Evolutionary conservation across 2,329 filamentous ascomycete species (phyloP).

Genomic region (Exophiala sideris): DNA sequence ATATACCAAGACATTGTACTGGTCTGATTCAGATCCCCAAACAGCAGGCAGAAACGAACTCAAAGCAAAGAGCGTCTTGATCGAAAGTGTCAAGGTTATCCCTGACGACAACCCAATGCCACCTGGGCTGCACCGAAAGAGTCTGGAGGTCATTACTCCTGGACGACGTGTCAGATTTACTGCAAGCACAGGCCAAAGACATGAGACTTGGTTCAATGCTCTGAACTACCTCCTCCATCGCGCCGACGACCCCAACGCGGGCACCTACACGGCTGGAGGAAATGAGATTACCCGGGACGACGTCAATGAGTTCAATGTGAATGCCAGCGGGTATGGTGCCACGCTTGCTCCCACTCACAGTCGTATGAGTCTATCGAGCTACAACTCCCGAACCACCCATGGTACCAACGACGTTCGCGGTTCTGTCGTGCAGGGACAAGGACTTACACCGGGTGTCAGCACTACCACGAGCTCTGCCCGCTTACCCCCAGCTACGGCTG

Average conservation of each 20-base stretch:
- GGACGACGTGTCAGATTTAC: slow-evolving; percentile 91
- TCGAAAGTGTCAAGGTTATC: slow-evolving; percentile 88
- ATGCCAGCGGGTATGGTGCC: slow-evolving; percentile 60
- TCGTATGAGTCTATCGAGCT: slow-evolving; percentile 66
- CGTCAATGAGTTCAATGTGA: slow-evolving; percentile 84
- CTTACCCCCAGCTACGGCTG: slow-evolving; percentile 31
- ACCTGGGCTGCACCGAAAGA: slow-evolving; percentile 91
- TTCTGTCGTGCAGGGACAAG: slow-evolving; percentile 37
- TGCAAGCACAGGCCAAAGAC: slow-evolving; percentile 84
- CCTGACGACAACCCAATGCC: slow-evolving; percentile 94
- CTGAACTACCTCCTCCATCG: slow-evolving; percentile 87
- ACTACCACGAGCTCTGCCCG: slow-evolving; percentile 34
- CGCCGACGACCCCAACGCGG: slow-evolving; percentile 52
- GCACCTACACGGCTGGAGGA: slow-evolving; percentile 40
- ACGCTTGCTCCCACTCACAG: slow-evolving; percentile 47
- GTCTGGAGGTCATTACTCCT: slow-evolving; percentile 82
- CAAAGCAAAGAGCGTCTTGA: slow-evolving; percentile 82
- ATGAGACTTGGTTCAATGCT: slow-evolving; percentile 98
- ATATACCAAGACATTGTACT: slow-evolving; percentile 93
- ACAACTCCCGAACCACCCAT: slow-evolving; percentile 69
- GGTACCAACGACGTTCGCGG: slow-evolving; percentile 46
- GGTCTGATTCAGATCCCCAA: slow-evolving; percentile 87
- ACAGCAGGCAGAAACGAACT: slow-evolving; percentile 73
- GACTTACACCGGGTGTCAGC: slow-evolving; percentile 36
- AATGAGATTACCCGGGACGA: slow-evolving; percentile 61